A percentile compares a stretch with the other conserved stretches of the same genome.
Conservation (phyloP, 139 green algal species). For the Chlamydomonas incerta region DNA sequence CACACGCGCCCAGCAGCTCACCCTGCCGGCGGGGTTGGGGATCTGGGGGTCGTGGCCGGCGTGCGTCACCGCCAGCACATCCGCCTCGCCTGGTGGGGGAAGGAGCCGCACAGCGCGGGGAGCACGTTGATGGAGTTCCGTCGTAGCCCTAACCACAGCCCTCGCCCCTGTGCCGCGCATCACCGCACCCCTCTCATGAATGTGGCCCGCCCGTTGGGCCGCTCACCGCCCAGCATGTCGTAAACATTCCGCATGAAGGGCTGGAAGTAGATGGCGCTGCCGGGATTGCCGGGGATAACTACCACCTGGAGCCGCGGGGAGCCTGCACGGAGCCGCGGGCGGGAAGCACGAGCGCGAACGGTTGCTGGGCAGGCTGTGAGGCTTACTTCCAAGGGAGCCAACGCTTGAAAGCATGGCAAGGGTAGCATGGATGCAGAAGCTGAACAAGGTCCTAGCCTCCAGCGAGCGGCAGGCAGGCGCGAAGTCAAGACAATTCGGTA, state of each 20-base stretch:
- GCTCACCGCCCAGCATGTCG: constrained; percentile 15
- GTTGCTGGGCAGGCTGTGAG: not conserved
- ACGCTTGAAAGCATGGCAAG: too few relatives aligned
- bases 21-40: not conserved
- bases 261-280: constrained; percentile 46
- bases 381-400: not conserved
- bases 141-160: too few relatives aligned
- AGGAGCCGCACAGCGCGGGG: too few relatives aligned
- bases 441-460: too few relatives aligned
- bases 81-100: not conserved
- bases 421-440: too few relatives aligned
- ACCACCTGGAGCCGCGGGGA: constrained; percentile 41
- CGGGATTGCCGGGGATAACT: constrained; percentile 57
- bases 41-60: constrained; percentile 23
- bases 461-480: too few relatives aligned
- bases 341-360: not conserved
- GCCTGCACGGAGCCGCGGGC: not conserved
- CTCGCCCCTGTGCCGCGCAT: too few relatives aligned
- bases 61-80: constrained; percentile 48
- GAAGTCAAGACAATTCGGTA: too few relatives aligned
- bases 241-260: constrained; percentile 47
- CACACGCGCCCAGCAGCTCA: not conserved
- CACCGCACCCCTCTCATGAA: too few relatives aligned
- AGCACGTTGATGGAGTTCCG: too few relatives aligned
- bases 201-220: too few relatives aligned